Percentiles rank a stretch among this genome's conserved stretches.
Evolutionary conservation across 371 early-diverging fungal genomes (phyloP).

Genomic region (Fennellomyces sp.): DNA sequence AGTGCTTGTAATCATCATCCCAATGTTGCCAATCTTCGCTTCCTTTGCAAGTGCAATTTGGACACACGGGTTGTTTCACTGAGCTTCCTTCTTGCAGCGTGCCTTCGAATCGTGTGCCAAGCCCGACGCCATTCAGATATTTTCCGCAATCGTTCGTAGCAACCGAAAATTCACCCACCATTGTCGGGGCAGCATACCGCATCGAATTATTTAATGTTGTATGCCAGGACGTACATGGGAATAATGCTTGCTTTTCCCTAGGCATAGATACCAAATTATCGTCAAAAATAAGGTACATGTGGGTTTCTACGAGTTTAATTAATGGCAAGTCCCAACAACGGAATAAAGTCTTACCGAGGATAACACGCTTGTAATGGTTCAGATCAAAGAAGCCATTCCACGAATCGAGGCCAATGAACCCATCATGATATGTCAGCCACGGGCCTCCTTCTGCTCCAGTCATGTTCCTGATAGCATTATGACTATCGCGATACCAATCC

Average conservation of each 20-base stretch:
- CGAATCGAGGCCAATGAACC: slow-evolving; percentile 28
- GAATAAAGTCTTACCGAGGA: slow-evolving; percentile 15
- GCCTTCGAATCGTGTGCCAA: slow-evolving; percentile 71
- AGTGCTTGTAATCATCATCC: slow-evolving; percentile 33
- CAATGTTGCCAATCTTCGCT: slow-evolving; percentile 38
- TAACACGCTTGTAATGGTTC: slow-evolving; percentile 25
- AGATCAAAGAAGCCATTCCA: slow-evolving; percentile 43
- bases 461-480: slow-evolving; percentile 31
- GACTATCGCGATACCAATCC: slow-evolving; percentile 35
- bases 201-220: slow-evolving; percentile 21
- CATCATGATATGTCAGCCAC: slow-evolving; percentile 46
- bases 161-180: slow-evolving; percentile 77
- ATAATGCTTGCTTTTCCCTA: slow-evolving; percentile 33
- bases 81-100: slow-evolving; percentile 23
- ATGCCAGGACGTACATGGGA: slow-evolving; percentile 50
- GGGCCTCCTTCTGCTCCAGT: slow-evolving; percentile 32
- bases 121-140: slow-evolving; percentile 71
- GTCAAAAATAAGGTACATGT: slow-evolving; percentile 23
- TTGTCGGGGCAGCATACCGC: slow-evolving; percentile 47
- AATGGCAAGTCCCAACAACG: not conserved
- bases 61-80: slow-evolving; percentile 22
- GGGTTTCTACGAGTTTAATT: slow-evolving; percentile 8
- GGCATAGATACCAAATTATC: slow-evolving; percentile 26
- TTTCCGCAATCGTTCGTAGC: slow-evolving; percentile 79
- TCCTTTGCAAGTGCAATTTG: slow-evolving; percentile 51